These are phyloP conservation scores for Geotrichum restrictum DNA, from an alignment of 1,139 yeast genomes.

Conservation along the genomic window DNA sequence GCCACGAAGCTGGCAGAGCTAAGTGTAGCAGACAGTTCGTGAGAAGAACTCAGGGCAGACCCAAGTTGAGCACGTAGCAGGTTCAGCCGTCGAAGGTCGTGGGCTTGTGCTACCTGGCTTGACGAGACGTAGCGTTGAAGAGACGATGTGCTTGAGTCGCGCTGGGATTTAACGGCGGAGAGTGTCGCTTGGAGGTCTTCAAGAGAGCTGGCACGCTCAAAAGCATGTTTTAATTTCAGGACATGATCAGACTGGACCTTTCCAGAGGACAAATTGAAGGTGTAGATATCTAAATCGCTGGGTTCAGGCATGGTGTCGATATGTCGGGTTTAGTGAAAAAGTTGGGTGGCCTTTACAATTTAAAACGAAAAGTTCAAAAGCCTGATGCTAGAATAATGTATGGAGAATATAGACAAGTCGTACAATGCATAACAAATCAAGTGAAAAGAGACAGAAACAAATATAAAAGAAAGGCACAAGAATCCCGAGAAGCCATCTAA, in stretches of 20 bases:
- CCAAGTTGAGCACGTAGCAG: slow-evolving; percentile 34
- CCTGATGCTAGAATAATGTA: background rate
- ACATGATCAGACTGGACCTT: slow-evolving; percentile 3
- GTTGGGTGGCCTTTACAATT: slow-evolving; percentile 13
- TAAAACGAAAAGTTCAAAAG: background rate
- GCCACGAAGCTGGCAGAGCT: slow-evolving; percentile 65
- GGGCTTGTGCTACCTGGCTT: slow-evolving; percentile 16
- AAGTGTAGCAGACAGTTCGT: slow-evolving; percentile 50
- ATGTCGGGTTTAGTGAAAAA: background rate
- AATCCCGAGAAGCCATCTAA: background rate
- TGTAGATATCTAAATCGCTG: slow-evolving; percentile 1
- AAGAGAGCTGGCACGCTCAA: slow-evolving; percentile 17
- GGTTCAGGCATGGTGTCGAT: slow-evolving; percentile 4
- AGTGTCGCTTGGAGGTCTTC: slow-evolving; percentile 19
- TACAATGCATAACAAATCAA: background rate
- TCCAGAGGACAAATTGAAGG: slow-evolving; percentile 1
- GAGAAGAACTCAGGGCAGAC: slow-evolving; percentile 39
- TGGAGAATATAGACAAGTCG: background rate
- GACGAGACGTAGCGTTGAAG: slow-evolving; percentile 20
- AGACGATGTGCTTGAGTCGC: slow-evolving; percentile 9
- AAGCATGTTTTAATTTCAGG: slow-evolving; percentile 11
- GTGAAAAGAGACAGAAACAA: background rate
- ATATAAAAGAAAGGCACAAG: background rate
- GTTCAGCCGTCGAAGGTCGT: slow-evolving; percentile 28
- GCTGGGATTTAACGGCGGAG: slow-evolving; percentile 11